Evolutionary conservation across 352 stramenopile species (phyloP), one percentile per base, ranked within the genome.

Genomic region (Pythium utonaiense): DNA sequence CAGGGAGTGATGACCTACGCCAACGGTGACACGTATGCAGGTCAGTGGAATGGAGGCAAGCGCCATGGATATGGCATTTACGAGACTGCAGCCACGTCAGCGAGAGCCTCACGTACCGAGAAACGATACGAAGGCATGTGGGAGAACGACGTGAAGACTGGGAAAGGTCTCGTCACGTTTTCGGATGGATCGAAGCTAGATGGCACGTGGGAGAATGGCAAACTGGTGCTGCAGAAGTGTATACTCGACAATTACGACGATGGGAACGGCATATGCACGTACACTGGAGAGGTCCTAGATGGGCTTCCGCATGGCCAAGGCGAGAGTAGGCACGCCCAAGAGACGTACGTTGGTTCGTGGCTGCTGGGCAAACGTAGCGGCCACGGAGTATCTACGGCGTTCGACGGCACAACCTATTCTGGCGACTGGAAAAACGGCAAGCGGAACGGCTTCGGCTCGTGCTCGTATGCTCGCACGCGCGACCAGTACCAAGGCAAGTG

Each of bases 371-470:
- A 69, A 51, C 79, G 83, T 30, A 77, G 69, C 50, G 80, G 83
- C 5, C 66, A 84, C 17, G 80, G 79, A 4, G 64, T 78, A 12
- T 63, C 50, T 8, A 91, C 76, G 13, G 62, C 84, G 3, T 62
- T 64, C 0, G 89, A 97, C 55, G 84, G 88, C n/a, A 94, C 84
- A 7, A 78, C 81, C 19, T 96, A 93, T 61, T 72, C 62, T 6
- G 89, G 89, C 27, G 84, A 95, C 53, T 97, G 85, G 84, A 75
- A 79, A 40, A 92, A 87, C 36, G 80, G 86, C 40, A 86, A 88
- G 40, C 77, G 84, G 28, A 95, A 96, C 56, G 88, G 89, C 34
- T 92, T 93, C 53, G 88, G 89, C 10, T 67, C 61, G 19, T 91
- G 80, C 36, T 50, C 70, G 12, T 90, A 88, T 45, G 71, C 65